These are phyloP conservation scores for Phytophthora sp. DNA, from an alignment of 352 stramenopile species.

Conservation along the genomic window DNA sequence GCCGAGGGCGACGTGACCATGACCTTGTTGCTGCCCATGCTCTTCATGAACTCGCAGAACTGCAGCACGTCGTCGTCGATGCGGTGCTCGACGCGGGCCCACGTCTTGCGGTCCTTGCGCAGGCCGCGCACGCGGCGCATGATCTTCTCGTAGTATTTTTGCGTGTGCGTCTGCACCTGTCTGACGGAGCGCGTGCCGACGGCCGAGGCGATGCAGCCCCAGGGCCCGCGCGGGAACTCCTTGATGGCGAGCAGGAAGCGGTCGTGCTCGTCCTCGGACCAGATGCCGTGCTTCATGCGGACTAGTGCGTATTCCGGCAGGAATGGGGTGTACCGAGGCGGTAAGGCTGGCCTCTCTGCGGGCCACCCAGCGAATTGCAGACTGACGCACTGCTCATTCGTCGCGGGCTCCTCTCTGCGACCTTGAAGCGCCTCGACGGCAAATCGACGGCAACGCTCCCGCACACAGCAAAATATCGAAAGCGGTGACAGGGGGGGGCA, in stretches of 20 bases:
- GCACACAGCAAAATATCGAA: slow-evolving; percentile 45
- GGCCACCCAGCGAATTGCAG: slow-evolving; percentile 25
- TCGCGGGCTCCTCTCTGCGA: slow-evolving; percentile 16
- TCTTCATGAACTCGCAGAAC: slow-evolving; percentile 58
- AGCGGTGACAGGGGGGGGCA: not conserved
- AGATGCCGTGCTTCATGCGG: slow-evolving; percentile 49
- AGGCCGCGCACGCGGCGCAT: slow-evolving; percentile 59
- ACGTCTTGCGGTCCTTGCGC: slow-evolving; percentile 62
- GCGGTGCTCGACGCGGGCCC: slow-evolving; percentile 57
- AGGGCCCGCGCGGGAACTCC: slow-evolving; percentile 51
- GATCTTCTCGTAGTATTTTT: slow-evolving; percentile 83
- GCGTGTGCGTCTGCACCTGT: slow-evolving; percentile 71
- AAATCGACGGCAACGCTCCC: slow-evolving; percentile 30
- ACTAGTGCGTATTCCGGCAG: slow-evolving; percentile 6
- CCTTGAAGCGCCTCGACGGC: slow-evolving; percentile 24
- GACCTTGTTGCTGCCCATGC: slow-evolving; percentile 35
- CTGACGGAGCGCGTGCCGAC: slow-evolving; percentile 57
- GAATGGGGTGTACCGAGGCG: slow-evolving; percentile 13
- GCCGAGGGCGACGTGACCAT: slow-evolving; percentile 25
- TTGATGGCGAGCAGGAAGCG: slow-evolving; percentile 59
- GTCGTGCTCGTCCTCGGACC: slow-evolving; percentile 67
- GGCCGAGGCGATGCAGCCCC: slow-evolving; percentile 43
- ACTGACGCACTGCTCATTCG: slow-evolving; percentile 19
- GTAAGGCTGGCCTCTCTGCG: slow-evolving; percentile 17
- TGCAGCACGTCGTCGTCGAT: slow-evolving; percentile 59